Conservation (phyloP, 768 basidiomycete species). For the Suillus tomentosus region DNA sequence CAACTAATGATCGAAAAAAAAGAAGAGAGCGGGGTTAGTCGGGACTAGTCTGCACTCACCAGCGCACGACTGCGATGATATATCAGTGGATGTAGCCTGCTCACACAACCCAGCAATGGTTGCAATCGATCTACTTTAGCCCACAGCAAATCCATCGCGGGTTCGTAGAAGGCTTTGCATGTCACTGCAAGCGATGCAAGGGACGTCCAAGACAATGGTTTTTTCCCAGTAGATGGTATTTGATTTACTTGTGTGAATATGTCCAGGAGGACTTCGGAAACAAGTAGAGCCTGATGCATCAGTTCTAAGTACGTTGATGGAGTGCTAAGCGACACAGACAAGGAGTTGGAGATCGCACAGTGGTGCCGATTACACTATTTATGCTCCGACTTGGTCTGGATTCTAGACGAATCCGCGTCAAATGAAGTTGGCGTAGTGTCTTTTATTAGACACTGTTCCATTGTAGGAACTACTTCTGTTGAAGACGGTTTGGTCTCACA, state of each 20-base stretch:
- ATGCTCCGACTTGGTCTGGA: background rate
- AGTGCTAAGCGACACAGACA: background rate
- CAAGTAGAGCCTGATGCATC: background rate
- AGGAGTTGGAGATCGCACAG: background rate
- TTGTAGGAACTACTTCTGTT: no score
- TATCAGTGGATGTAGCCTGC: background rate
- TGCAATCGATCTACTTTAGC: background rate
- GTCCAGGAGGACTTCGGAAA: background rate
- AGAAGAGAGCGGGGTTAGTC: background rate
- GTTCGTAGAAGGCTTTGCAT: background rate
- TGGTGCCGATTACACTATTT: background rate
- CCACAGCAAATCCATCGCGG: constrained; percentile 2
- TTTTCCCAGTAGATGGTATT: background rate
- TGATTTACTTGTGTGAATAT: background rate
- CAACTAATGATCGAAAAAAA: background rate
- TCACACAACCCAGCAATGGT: background rate
- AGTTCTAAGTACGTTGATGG: background rate
- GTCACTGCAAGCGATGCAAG: background rate
- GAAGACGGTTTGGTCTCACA: no score
- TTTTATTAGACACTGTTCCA: no score
- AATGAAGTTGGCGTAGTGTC: no score
- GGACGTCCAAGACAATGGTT: background rate
- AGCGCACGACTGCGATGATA: background rate
- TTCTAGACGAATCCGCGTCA: background rate
- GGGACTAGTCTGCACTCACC: background rate